A percentile compares a stretch with the other conserved stretches of the same genome.
Conservation (phyloP, 1,284 basidiomycete species). For the Malassezia arunalokei region DNA sequence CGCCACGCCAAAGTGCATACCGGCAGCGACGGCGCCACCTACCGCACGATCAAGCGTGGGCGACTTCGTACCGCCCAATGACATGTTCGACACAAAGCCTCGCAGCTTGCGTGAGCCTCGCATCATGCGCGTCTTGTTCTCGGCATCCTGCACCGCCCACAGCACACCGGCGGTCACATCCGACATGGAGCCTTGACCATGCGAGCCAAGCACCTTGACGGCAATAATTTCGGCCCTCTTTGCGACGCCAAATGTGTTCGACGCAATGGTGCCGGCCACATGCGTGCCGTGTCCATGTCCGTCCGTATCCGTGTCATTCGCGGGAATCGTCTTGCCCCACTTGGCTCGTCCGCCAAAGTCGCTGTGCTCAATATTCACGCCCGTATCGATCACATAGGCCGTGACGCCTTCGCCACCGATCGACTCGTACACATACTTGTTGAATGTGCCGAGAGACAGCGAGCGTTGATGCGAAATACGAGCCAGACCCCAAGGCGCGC, state of each 20-base stretch:
- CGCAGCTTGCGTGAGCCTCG: constrained; percentile 64
- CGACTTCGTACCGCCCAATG: constrained; percentile 90
- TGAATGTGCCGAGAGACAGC: constrained; percentile 73
- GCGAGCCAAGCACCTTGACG: constrained; percentile 87
- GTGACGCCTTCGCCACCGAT: constrained; percentile 80
- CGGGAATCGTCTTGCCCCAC: constrained; percentile 46
- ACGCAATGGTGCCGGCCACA: constrained; percentile 56
- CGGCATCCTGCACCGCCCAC: constrained; percentile 65
- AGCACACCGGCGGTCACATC: constrained; percentile 63
- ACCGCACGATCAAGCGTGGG: constrained; percentile 71
- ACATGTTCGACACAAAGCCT: constrained; percentile 97
- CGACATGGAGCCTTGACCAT: constrained; percentile 88
- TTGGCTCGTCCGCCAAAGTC: constrained; percentile 76
- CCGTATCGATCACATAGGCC: constrained; percentile 62
- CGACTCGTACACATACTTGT: constrained; percentile 65
- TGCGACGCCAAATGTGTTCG: constrained; percentile 75
- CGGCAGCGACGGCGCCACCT: constrained; percentile 66
- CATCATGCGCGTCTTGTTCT: constrained; percentile 52
- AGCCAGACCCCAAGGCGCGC: constrained; percentile 91
- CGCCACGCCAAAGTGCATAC: constrained; percentile 66
- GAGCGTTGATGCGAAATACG: constrained; percentile 76
- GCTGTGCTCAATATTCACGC: constrained; percentile 72
- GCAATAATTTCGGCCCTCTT: constrained; percentile 84
- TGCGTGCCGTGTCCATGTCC: constrained; percentile 60
- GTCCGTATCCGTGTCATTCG: constrained; percentile 65